phyloP scores from a whole-genome alignment of 257 asterid genomes.

The Nicotiana undulata region DNA sequence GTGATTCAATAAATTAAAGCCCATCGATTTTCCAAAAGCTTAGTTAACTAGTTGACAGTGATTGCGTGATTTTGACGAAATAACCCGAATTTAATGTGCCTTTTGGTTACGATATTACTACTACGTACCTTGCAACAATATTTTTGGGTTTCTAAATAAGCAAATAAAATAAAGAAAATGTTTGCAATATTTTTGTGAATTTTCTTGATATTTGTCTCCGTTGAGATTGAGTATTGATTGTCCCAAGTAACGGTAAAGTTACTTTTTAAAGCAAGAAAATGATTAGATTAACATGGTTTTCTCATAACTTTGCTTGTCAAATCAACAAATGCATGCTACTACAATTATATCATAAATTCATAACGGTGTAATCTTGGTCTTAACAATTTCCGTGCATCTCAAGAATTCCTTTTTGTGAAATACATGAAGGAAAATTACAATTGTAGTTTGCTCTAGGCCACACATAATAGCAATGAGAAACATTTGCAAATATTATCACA shows the following conservation, averaged over 20 bases:
- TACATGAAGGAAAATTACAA: neutral
- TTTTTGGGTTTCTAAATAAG: neutral
- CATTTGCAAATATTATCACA: neutral
- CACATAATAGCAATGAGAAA: neutral
- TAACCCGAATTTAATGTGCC: neutral
- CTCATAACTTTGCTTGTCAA: conserved; percentile 1
- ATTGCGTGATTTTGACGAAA: neutral
- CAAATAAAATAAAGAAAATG: neutral
- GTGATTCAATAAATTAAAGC: neutral
- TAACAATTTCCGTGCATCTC: neutral
- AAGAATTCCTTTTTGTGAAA: neutral
- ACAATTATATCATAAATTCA: neutral
- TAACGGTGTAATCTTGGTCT: neutral
- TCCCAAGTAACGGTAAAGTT: conserved; percentile 8
- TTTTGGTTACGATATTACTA: neutral
- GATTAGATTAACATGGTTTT: conserved; percentile 6
- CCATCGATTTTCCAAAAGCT: neutral
- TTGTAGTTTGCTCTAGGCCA: neutral
- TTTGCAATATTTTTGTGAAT: neutral
- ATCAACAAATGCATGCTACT: neutral
- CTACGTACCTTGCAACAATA: neutral
- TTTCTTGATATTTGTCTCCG: neutral
- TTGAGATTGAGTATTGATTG: conserved; percentile 3
- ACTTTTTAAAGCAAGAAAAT: neutral
- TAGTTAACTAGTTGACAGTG: neutral